Evolutionary conservation across 164 flowering plant species (phyloP), one percentile per base, ranked within the genome.

Genomic region (Cinnamomum micranthum): DNA sequence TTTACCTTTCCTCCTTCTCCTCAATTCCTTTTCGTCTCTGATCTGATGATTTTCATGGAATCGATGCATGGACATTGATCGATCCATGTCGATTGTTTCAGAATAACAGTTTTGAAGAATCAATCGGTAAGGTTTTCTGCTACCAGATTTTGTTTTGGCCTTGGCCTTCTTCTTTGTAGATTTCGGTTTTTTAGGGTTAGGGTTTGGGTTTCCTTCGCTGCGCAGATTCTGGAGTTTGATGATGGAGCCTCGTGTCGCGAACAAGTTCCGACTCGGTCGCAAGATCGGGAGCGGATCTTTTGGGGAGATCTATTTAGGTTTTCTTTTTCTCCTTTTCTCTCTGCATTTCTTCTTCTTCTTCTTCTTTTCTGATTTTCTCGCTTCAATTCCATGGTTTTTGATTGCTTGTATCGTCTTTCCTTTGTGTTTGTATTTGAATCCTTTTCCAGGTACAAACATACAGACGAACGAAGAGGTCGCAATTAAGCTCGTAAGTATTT

Each of bases 261-360:
- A 90, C 80, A 93, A 90, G 84, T 93, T 83, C 74, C 85, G 93
- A 60, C 86, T 93, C 22, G 95, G 97, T 73, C 87, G 97, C 70
- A 93, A 93, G 87, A 91, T 93, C 79, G 97, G 97, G 50, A 90
- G 95, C 81, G 97, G 97, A 20, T 93, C 97, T 3, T 93, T 91
- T 66, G 97, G 97, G 13, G 97, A 93, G 88, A 93, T 93, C 88
- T 91, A 90, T 82, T 84, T 90, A 1, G 97, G 97, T 92, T 77
- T 31, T 31, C 35, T 11, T 86, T 82, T 68, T 9, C 28, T 64
- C 2, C 24, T 13, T 63, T 50, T 63, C 24, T 33, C 70, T 71
- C 58, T 60, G 22, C 25, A 35, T 63, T 69, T 27, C 50, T 50
- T 62, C 9, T 24, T 24, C 25, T 24, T 24, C 25, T 24, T 24